A percentile compares a stretch with the other conserved stretches of the same genome.
These are phyloP conservation scores for Remersonia thermophila DNA, from an alignment of 2,329 filamentous ascomycete species.

Conservation along the genomic window DNA sequence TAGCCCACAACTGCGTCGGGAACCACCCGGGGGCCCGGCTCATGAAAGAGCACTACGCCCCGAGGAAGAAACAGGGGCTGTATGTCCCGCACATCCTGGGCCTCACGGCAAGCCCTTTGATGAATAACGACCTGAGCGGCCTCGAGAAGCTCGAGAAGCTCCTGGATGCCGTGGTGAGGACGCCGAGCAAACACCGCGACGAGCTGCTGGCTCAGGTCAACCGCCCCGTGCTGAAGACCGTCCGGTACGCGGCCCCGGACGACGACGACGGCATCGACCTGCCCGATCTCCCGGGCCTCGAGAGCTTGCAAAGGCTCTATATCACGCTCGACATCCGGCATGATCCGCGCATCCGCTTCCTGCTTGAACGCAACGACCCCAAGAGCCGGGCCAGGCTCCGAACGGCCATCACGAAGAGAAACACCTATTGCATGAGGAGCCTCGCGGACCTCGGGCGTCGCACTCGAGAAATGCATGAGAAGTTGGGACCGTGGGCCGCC, in stretches of 20 bases:
- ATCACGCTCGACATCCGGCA: conserved; percentile 38
- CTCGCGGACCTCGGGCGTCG: conserved; percentile 42
- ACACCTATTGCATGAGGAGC: conserved; percentile 42
- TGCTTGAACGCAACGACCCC: conserved; percentile 31
- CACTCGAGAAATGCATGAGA: conserved; percentile 35
- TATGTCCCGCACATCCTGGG: conserved; percentile 58
- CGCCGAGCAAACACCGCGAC: conserved; percentile 54
- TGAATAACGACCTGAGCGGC: conserved; percentile 41
- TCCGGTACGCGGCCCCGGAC: conserved; percentile 25
- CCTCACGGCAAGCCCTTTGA: conserved; percentile 67
- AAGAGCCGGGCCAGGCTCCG: conserved; percentile 27
- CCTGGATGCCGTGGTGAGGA: conserved; percentile 55
- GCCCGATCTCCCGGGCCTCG: no score
- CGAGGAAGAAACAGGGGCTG: conserved; percentile 25
- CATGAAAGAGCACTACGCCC: conserved; percentile 61
- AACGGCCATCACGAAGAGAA: conserved; percentile 28
- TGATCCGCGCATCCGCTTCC: conserved; percentile 46
- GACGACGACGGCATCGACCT: conserved; percentile 23
- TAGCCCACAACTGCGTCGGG: conserved; percentile 62
- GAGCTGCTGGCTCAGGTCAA: conserved; percentile 60
- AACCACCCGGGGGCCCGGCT: conserved; percentile 55
- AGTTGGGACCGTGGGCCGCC: conserved; percentile 57
- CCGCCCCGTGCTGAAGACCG: conserved; percentile 41
- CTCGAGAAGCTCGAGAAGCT: conserved; percentile 55
- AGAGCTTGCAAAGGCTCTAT: conserved; percentile 19